phyloP scores from a whole-genome alignment of 345 rosid genomes.

The Populus simonii region DNA sequence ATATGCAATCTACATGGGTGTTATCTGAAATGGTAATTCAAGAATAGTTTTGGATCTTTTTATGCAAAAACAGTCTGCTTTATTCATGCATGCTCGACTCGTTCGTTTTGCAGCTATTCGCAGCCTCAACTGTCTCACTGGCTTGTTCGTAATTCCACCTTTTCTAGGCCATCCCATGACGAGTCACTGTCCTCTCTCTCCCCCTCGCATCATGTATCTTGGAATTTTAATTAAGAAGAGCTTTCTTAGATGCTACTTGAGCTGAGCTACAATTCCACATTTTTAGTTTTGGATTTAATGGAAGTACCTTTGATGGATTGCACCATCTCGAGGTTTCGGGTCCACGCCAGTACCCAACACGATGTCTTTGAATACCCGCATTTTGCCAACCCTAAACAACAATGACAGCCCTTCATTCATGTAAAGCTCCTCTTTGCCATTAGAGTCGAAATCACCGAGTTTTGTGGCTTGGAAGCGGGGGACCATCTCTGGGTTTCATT shows the following conservation, averaged over 20 bases:
- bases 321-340: slow-evolving; percentile 31
- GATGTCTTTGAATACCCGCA: slow-evolving; percentile 18
- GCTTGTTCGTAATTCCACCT: slow-evolving; percentile 33
- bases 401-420: slow-evolving; percentile 28
- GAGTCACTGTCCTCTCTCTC: slow-evolving; percentile 23
- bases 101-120: slow-evolving; percentile 24
- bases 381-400: slow-evolving; percentile 8
- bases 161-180: slow-evolving; percentile 32
- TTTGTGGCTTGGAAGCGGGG: slow-evolving; percentile 33
- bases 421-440: slow-evolving; percentile 40
- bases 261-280: slow-evolving; percentile 17
- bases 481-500: slow-evolving; percentile 31
- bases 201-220: slow-evolving; percentile 15
- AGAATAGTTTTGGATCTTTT: slow-evolving; percentile 11
- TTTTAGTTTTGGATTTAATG: slow-evolving; percentile 27
- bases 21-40: slow-evolving; percentile 19
- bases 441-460: slow-evolving; percentile 39
- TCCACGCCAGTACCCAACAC: slow-evolving; percentile 11
- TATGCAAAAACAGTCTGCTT: slow-evolving; percentile 25
- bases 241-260: neutral
- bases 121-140: neutral
- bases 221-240: slow-evolving; percentile 17
- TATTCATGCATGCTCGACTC: slow-evolving; percentile 36
- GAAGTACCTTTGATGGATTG: slow-evolving; percentile 42
- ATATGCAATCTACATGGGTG: neutral